Evolutionary conservation across 208 protist genomes (phyloP), one percentile per base, ranked within the genome.

Genomic region (Leishmania major): DNA sequence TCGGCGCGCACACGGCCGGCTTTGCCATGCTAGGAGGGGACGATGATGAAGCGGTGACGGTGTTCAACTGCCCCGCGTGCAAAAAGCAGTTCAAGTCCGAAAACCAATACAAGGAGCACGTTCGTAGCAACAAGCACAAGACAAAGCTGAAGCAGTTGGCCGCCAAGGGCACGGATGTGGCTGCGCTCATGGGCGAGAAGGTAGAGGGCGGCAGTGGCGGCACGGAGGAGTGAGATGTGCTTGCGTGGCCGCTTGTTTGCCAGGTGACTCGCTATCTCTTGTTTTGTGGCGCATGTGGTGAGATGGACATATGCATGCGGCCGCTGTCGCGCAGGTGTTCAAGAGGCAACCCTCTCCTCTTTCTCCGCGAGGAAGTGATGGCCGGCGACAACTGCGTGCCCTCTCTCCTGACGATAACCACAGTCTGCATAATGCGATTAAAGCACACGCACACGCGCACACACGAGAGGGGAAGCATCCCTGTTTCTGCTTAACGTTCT

Each of bases 101-200:
- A 43, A 92, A 89, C n/a, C 93, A 96, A 86, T 96, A 89, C 78
- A 95, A 92, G 55, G 94, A 97, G 78, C 96, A 98, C 82, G 75
- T 97, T 45, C 90, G 94, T 77, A 97, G 94, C 80, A 93, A 84
- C 75, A 98, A 98, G 80, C 96, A 98, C 80, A 97, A 95, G 80
- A 91, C 93, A 37, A 96, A 94, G 86, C 75, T 97, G 77, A 94
- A 95, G 87, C 93, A 98, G 76, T 81, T 97, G 8, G 87, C 93
- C 1, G 86, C 90, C 1, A 98, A 98, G 77, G 92, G 92, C 45
- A 92, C 89, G 19, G 91, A 96, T 79, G 89, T 93, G 19, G 87
- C 88, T 66, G 90, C 82, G 57, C 87, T 97, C 47, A 96, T 96
- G 93, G 89, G 87, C 17, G 82, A 88, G 22, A 85, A 85, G 64